Evolutionary conservation across 192 early-diverging fungal species (phyloP).

Genomic region (Thoreauomyces humboldtii): DNA sequence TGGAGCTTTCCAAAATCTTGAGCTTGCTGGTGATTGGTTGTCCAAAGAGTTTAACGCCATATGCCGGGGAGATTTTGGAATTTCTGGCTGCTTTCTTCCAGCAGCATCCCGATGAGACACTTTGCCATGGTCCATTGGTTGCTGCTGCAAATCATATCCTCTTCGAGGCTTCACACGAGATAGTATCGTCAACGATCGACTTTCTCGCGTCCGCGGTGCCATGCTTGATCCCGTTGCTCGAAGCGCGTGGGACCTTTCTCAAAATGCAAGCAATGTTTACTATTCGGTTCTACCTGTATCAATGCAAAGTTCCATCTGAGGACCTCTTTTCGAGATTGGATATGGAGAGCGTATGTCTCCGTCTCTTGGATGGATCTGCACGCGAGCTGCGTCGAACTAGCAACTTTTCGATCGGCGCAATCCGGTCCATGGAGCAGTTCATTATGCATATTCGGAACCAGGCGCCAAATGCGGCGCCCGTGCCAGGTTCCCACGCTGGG

Average conservation of each 20-base stretch:
- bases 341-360: no score
- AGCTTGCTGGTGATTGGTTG: conserved; percentile 11
- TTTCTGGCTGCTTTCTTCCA: conserved; percentile 18
- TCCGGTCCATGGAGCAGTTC: neutral
- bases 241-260: conserved; percentile 6
- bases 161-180: conserved; percentile 10
- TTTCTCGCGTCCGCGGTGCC: conserved; percentile 9
- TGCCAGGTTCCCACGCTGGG: no score
- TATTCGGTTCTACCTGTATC: conserved; percentile 20
- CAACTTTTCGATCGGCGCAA: no score
- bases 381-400: no score
- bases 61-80: conserved; percentile 1
- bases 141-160: conserved; percentile 19
- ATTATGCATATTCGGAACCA: neutral
- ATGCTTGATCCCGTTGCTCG: conserved; percentile 10
- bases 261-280: neutral
- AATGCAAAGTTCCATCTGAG: no score
- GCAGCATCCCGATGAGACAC: neutral
- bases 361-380: no score
- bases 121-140: conserved; percentile 21
- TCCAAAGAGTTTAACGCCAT: neutral
- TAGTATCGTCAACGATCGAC: neutral
- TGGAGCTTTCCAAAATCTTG: conserved; percentile 17
- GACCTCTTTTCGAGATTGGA: no score
- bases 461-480: no score